Conservation (phyloP, 2,329 filamentous ascomycete genomes). For the Parastagonospora avenae region DNA sequence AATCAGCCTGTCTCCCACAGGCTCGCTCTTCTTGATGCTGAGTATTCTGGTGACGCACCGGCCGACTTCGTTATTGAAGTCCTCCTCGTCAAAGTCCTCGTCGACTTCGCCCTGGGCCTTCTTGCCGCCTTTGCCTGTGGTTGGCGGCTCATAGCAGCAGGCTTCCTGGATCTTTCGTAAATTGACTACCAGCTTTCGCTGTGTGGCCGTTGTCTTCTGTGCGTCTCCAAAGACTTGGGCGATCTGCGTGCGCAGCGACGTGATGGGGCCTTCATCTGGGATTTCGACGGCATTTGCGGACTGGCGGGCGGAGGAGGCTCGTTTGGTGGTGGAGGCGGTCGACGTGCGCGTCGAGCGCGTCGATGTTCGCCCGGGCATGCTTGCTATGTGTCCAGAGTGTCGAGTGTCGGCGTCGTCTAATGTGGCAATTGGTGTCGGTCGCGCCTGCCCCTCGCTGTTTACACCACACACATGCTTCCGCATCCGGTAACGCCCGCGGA, state of each 20-base stretch:
- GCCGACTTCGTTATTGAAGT: constrained; percentile 86
- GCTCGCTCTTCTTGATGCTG: constrained; percentile 89
- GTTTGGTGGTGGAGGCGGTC: constrained; percentile 49
- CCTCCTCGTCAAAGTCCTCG: constrained; percentile 77
- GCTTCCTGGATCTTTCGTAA: constrained; percentile 89
- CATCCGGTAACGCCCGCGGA: constrained; percentile 3
- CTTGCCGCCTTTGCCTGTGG: constrained; percentile 52
- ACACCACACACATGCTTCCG: constrained; percentile 4
- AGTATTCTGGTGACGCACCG: constrained; percentile 82
- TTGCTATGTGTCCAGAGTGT: constrained; percentile 7
- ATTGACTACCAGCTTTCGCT: constrained; percentile 86
- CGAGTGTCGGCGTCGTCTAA: constrained; percentile 13
- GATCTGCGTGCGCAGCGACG: constrained; percentile 73
- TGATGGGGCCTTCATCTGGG: constrained; percentile 74
- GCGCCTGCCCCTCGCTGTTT: constrained; percentile 3
- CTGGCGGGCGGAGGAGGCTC: constrained; percentile 50
- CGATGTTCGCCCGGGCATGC: constrained; percentile 56
- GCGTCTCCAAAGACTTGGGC: constrained; percentile 65
- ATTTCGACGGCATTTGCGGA: constrained; percentile 52
- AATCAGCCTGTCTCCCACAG: constrained; percentile 82
- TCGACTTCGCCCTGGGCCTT: constrained; percentile 48
- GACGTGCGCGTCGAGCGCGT: constrained; percentile 48
- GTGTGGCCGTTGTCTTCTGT: constrained; percentile 86
- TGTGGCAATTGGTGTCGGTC: constrained; percentile 11
- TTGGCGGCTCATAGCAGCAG: constrained; percentile 66